Percentiles rank a stretch among this genome's conserved stretches.
These are phyloP conservation scores for Populus hybrid DNA, from an alignment of 441 rosid genomes.

Conservation along the genomic window DNA sequence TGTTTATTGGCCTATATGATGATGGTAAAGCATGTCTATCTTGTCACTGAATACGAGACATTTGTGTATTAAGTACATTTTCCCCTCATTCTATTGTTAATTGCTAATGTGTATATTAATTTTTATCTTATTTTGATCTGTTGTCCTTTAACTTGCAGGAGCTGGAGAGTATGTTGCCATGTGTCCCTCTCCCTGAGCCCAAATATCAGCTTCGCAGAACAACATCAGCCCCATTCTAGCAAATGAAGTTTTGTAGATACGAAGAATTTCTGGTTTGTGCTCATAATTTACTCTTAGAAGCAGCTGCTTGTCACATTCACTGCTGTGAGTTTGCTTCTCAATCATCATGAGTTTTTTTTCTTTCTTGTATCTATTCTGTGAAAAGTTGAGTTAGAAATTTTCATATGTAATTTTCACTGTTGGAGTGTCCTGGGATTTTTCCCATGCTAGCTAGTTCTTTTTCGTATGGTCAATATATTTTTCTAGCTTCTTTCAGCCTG, in stretches of 20 bases:
- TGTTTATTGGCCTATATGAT: background rate
- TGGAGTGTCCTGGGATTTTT: conserved; percentile 8
- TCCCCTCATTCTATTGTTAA: background rate
- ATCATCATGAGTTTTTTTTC: conserved; percentile 8
- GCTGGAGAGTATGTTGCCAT: conserved; percentile 60
- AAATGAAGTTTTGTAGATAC: conserved; percentile 43
- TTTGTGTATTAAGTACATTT: background rate
- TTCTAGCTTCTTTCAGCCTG: background rate
- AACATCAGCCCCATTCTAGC: conserved; percentile 68
- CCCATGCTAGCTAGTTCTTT: background rate
- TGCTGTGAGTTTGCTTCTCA: background rate
- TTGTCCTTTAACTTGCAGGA: conserved; percentile 42
- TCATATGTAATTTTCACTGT: conserved; percentile 11
- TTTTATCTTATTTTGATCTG: background rate
- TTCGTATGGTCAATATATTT: background rate
- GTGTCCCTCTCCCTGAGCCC: conserved; percentile 64
- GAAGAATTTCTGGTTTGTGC: conserved; percentile 9
- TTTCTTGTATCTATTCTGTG: conserved; percentile 18
- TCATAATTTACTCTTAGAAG: conserved; percentile 8
- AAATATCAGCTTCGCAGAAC: conserved; percentile 79
- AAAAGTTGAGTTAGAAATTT: conserved; percentile 19
- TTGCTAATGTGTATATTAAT: too few species aligned
- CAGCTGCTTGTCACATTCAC: background rate
- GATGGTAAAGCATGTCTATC: background rate
- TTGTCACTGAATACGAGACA: background rate